These are phyloP conservation scores for Globisporangium spinosum DNA, from an alignment of 352 stramenopile genomes.

Conservation along the genomic window DNA sequence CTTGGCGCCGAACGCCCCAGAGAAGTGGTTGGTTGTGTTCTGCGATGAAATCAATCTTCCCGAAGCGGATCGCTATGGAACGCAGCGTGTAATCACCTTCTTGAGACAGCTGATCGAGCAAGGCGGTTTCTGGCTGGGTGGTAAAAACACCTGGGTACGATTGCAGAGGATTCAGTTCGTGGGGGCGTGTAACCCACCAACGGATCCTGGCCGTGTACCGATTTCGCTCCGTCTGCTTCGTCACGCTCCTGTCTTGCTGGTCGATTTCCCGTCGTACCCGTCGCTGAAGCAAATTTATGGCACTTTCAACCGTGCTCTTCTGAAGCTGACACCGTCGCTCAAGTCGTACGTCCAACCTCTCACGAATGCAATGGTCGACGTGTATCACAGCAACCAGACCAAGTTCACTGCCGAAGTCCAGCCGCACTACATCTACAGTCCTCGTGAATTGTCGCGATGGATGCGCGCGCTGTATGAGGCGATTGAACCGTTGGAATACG, in stretches of 20 bases:
- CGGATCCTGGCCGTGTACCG: constrained; percentile 96
- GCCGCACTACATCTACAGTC: constrained; percentile 99
- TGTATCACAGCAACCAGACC: constrained; percentile 97
- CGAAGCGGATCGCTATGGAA: constrained; percentile 97
- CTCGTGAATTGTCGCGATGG: constrained; percentile 98
- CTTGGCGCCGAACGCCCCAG: constrained; percentile 90
- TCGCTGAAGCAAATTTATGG: constrained; percentile 98
- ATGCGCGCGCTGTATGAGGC: constrained; percentile 98
- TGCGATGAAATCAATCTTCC: constrained; percentile 99
- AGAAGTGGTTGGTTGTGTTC: constrained; percentile 99
- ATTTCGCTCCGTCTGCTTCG: constrained; percentile 97
- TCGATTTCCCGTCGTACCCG: constrained; percentile 97
- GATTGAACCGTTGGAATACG: constrained; percentile 93
- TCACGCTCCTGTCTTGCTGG: constrained; percentile 97
- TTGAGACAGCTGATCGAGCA: constrained; percentile 98
- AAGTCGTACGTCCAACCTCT: constrained; percentile 95
- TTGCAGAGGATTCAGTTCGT: constrained; percentile 95
- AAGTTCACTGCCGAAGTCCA: constrained; percentile 92
- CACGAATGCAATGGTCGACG: constrained; percentile 99
- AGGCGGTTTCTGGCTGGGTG: constrained; percentile 87
- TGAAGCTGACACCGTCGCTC: constrained; percentile 98
- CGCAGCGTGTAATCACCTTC: constrained; percentile 99
- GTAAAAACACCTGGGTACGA: constrained; percentile 89
- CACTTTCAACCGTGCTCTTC: constrained; percentile 98
- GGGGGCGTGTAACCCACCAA: constrained; percentile 99